Base-by-base conservation (phyloP, 495 filamentous ascomycete species). In the Ascodesmis nigricans region DNA sequence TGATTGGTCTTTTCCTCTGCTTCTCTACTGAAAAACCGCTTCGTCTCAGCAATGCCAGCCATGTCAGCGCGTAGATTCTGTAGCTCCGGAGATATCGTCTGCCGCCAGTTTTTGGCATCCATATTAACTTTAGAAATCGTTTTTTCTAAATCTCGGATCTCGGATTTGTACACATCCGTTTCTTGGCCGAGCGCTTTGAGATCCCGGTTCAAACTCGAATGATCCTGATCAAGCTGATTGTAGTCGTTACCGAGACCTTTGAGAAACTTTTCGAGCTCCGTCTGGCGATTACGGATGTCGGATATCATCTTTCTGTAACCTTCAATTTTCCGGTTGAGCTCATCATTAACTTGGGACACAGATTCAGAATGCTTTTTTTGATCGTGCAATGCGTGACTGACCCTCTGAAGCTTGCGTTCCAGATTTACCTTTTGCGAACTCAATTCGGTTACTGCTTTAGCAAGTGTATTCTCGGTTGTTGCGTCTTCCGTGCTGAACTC, bases 181-280 rank as follows among this genome's bases (percentile, higher is more conserved):
- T 49, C 46, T 13, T 24, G 21, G 1, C 24, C 33, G 21, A 36
- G 18, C 29, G 48, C 45, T 10, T 36, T 35, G 2, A 49, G n/a
- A 17, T 20, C 31, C n/a, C 26, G 29, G 2, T 37, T 44, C 13
- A 48, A 14, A 20, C 44, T 35, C 18, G 26, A 25, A 20, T 44
- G 44, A 21, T 47, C 43, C 15, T 35, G 35, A n/a, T 43, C 38
- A 20, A 49, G 24, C 31, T 42, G 33, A 23, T 49, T 44, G 31
- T 49, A 48, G 29, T 49, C 46, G 5, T 41, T 36, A 2, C 46
- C 46, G n/a, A 49, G 21, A 10, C 45, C 46, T 16, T 40, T 42
- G 5, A 44, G 19, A 35, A 49, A 49, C 28, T 48, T 49, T 31
- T 49, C 40, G 15, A 48, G 26, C 1, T 36, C 33, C 11, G 28